Base-by-base conservation (phyloP, 331 rosid genomes). In the Acacia concinna region DNA sequence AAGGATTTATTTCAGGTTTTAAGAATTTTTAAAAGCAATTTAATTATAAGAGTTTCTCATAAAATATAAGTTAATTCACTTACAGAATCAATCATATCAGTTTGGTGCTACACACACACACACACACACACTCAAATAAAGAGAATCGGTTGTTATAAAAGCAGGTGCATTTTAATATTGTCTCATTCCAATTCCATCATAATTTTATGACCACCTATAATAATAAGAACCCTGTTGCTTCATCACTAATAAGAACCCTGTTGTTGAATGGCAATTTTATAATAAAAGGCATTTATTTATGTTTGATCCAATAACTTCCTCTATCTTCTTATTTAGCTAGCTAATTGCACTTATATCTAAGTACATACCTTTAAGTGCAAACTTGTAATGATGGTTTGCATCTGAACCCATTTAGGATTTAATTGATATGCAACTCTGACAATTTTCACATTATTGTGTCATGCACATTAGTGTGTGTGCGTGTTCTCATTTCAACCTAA, bases 321-420 rank as follows among this genome's bases (percentile, higher is more conserved):
- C 71, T n/a, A 74, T 74, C 78, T 73, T 78, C 71, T 77, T 68
- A 14, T 40, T 32, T 62, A 62, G 40, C 41, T 62, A 77, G 67
- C 52, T 56, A 21, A 59, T 11, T 38, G 72, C 84, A 79, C 82
- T 66, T 82, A 49, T 11, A 34, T 40, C 23, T n/a, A 67, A 35
- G 81, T 82, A 73, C 85, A 80, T 86, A 62, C 37, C 87, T 86
- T 86, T 30, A 86, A 68, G 85, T 68, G 73, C 83, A 86, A 81
- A 73, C 66, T 73, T 67, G 77, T 52, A 83, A 78, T 83, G 79
- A 81, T 86, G 37, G n/a, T 60, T 64, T 68, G 4, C 62, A 86
- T 51, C 74, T 49, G 76, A 83, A 68, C 40, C 83, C 81, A 80
- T 73, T 81, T 71, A 68, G 68, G 54, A 78, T 66, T 73, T 17